Percentiles rank a stretch among this genome's conserved stretches.
Evolutionary conservation across 768 basidiomycete species (phyloP).

Genomic region (Chalciporus chontae): DNA sequence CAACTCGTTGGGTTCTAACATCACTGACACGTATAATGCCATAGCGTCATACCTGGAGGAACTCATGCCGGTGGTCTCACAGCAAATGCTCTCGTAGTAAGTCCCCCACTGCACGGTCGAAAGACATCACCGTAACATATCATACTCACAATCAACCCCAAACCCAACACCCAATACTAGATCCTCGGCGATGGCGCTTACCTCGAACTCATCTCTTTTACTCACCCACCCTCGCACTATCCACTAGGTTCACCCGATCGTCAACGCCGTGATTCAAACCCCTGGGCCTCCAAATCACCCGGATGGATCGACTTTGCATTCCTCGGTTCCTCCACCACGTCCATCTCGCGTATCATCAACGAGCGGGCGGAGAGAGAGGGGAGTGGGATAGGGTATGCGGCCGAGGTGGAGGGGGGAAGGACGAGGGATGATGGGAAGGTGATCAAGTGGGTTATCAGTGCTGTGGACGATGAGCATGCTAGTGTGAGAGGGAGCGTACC

Average conservation of each 20-base stretch:
- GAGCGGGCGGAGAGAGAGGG: conserved; percentile 40
- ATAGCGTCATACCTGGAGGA: conserved; percentile 65
- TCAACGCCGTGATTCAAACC: conserved; percentile 40
- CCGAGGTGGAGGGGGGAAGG: conserved; percentile 52
- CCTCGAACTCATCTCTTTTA: conserved; percentile 69
- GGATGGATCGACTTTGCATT: conserved; percentile 72
- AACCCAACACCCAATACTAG: conserved; percentile 8
- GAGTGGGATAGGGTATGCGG: conserved; percentile 39
- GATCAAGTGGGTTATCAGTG: conserved; percentile 57
- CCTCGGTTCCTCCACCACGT: conserved; percentile 47
- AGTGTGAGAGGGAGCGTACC: conserved; percentile 41
- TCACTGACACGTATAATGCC: not conserved
- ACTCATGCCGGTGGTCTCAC: conserved; percentile 62
- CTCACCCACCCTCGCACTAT: conserved; percentile 50
- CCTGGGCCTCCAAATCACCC: conserved; percentile 50
- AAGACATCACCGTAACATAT: too few relatives aligned
- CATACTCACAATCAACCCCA: too few relatives aligned
- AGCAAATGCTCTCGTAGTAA: conserved; percentile 61
- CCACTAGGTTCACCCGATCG: conserved; percentile 47
- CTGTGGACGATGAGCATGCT: conserved; percentile 25
- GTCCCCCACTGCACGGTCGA: conserved; percentile 1
- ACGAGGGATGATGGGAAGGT: conserved; percentile 50
- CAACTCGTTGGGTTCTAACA: too few relatives aligned
- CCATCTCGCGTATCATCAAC: conserved; percentile 54
- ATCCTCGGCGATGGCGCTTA: conserved; percentile 49